Percentiles rank a stretch among this genome's conserved stretches.
Evolutionary conservation across 1,284 basidiomycete genomes (phyloP).

Genomic region (Rhodotorula sp.): DNA sequence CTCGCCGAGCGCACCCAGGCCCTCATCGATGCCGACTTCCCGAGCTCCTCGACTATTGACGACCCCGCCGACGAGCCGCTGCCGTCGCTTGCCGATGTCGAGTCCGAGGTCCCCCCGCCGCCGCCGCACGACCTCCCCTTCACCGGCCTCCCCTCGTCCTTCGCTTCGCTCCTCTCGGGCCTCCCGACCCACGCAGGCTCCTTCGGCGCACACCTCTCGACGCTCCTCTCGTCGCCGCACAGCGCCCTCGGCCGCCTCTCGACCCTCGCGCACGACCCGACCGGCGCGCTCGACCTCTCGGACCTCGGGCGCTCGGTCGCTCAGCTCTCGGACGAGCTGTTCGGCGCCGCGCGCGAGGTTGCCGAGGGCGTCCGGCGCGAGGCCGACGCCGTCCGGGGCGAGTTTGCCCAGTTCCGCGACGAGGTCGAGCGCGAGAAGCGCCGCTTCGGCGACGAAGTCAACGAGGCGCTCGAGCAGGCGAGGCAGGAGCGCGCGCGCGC

Average conservation of each 20-base stretch:
- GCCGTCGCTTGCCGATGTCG: background rate
- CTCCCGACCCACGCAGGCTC: conserved; percentile 6
- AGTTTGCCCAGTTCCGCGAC: conserved; percentile 5
- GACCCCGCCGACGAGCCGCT: conserved; percentile 6
- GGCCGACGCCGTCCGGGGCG: conserved; percentile 7
- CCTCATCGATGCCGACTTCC: background rate
- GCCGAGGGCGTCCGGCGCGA: conserved; percentile 11
- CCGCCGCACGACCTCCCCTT: background rate
- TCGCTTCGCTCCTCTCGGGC: conserved; percentile 2
- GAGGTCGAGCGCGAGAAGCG: conserved; percentile 4
- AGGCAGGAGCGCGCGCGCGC: background rate
- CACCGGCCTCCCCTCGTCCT: conserved; percentile 2
- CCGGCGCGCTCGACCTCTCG: background rate
- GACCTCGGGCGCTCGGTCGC: conserved; percentile 7
- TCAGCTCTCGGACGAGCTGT: background rate
- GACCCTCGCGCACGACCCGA: background rate
- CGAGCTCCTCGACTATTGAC: background rate
- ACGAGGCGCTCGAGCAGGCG: conserved; percentile 3
- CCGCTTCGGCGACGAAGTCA: conserved; percentile 1
- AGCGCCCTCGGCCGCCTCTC: conserved; percentile 14
- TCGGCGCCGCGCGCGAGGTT: conserved; percentile 5
- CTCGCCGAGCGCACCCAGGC: background rate
- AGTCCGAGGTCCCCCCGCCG: background rate
- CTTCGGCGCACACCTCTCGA: conserved; percentile 1
- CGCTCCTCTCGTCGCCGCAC: conserved; percentile 4